Base-by-base conservation (phyloP, 176 grass and related monocot genomes). In the Secale cereale region DNA sequence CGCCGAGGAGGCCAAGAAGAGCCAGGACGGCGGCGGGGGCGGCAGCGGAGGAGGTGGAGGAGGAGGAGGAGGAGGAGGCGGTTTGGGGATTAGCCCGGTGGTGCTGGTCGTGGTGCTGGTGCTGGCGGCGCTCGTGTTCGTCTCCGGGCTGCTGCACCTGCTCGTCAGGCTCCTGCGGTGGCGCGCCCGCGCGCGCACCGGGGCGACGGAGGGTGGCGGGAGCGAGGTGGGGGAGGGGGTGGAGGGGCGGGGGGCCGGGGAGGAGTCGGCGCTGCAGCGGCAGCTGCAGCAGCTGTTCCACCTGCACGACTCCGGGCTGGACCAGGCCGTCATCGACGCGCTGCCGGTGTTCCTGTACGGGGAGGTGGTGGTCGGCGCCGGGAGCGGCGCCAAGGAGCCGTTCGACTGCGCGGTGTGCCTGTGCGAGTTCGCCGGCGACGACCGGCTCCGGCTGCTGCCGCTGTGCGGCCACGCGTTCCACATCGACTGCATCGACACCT, bases 371-470 rank as follows among this genome's bases (percentile, higher is more conserved):
- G 90, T 91, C 54, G 87, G 82, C 60, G 37, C 85, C 33, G 87
- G 82, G 17, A 40, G 67, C 37, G 86, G 78, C 40, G 82, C 84
- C 65, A 95, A 91, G 81, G 92, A 95, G 80, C 92, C 93, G 41
- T 98, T 98, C 81, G 95, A 98, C 83, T 98, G 95, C 88, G 95
- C 95, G 1, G 92, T 98, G 2, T 98, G 95, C 82, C 92, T 98
- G 25, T 91, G 92, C 75, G 95, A 98, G 82, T 98, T 98, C 87
- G 89, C 82, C 27, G 83, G 81, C 25, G 95, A 98, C 19, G 95
- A 98, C 81, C 90, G 90, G 82, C 91, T 98, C 22, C 89, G 95
- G 60, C 95, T 98, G 39, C 86, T 98, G 35, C 95, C 95, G 39
- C 62, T 85, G 56, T 98, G 95, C 88, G 95, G 95, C 66, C 95